These are phyloP conservation scores for Pythium rhizo-oryzae DNA, from an alignment of 352 stramenopile species.

Conservation along the genomic window DNA sequence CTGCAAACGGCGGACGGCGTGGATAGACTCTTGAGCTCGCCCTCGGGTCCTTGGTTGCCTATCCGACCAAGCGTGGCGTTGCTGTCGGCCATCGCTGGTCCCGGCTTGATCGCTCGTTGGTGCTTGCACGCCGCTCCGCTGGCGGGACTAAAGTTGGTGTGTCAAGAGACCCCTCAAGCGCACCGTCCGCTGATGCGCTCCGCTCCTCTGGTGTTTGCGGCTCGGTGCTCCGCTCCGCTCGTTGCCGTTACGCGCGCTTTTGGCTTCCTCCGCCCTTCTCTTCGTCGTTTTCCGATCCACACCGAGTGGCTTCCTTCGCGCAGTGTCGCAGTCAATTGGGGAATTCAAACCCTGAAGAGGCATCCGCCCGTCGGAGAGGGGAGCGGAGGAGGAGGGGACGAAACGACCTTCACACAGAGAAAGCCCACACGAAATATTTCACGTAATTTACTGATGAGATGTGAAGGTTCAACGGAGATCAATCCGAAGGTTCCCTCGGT, in stretches of 20 bases:
- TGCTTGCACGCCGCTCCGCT: background rate
- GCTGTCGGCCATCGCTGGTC: constrained; percentile 3
- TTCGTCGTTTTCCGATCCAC: background rate
- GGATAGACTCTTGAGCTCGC: background rate
- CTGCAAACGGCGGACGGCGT: constrained; percentile 7
- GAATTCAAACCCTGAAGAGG: constrained; percentile 16
- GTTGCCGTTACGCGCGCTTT: constrained; percentile 5
- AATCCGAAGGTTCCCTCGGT: too few species aligned
- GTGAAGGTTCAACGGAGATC: background rate
- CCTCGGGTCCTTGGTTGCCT: background rate
- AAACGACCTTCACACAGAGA: constrained; percentile 11
- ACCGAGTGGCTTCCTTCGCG: constrained; percentile 10
- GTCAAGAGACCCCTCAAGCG: background rate
- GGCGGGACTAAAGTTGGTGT: background rate
- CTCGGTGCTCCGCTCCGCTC: constrained; percentile 4
- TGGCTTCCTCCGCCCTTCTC: background rate
- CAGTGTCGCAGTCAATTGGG: constrained; percentile 11
- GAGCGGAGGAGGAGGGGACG: constrained; percentile 3
- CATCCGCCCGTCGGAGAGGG: constrained; percentile 5
- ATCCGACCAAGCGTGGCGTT: background rate
- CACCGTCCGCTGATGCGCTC: background rate
- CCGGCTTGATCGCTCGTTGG: too few species aligned
- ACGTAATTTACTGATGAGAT: constrained; percentile 10
- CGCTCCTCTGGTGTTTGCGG: background rate
- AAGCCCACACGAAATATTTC: constrained; percentile 17